phyloP scores from a whole-genome alignment of 345 rosid species.

The Garcia nutans region DNA sequence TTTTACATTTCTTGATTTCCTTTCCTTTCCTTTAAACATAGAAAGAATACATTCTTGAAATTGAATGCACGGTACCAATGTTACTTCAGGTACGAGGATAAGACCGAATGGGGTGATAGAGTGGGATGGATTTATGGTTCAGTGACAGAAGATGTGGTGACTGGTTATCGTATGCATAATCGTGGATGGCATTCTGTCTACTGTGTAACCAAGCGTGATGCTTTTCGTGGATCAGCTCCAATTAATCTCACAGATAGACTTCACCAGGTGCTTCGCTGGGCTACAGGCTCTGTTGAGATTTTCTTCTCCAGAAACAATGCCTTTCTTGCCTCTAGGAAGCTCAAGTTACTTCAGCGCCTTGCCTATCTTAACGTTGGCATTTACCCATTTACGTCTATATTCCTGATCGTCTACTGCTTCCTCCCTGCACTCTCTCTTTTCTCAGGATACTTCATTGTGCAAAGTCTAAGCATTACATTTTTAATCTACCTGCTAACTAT shows the following conservation, averaged over 20 bases:
- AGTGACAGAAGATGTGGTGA: constrained; percentile 94
- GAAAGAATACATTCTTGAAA: not conserved
- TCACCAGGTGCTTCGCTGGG: constrained; percentile 96
- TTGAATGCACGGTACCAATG: too few relatives aligned
- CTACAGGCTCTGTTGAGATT: constrained; percentile 92
- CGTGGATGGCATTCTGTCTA: constrained; percentile 97
- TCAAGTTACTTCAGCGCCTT: constrained; percentile 78
- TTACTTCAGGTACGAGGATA: constrained; percentile 75
- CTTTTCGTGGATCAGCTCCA: constrained; percentile 89
- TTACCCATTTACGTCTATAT: constrained; percentile 87
- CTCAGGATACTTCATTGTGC: constrained; percentile 83
- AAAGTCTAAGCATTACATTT: constrained; percentile 53
- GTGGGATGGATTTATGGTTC: constrained; percentile 99
- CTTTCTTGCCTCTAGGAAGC: constrained; percentile 53
- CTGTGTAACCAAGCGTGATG: constrained; percentile 84
- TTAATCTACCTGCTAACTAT: constrained; percentile 62
- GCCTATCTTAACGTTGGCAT: constrained; percentile 89
- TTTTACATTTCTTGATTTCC: not conserved
- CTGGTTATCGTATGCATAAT: constrained; percentile 97
- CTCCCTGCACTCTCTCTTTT: constrained; percentile 93
- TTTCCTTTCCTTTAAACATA: too few relatives aligned
- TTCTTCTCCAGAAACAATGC: constrained; percentile 97
- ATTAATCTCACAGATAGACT: constrained; percentile 91
- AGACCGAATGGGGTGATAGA: constrained; percentile 96
- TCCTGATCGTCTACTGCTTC: constrained; percentile 87